Conservation (phyloP, 1,284 basidiomycete species). For the Takashimella koratensis region DNA sequence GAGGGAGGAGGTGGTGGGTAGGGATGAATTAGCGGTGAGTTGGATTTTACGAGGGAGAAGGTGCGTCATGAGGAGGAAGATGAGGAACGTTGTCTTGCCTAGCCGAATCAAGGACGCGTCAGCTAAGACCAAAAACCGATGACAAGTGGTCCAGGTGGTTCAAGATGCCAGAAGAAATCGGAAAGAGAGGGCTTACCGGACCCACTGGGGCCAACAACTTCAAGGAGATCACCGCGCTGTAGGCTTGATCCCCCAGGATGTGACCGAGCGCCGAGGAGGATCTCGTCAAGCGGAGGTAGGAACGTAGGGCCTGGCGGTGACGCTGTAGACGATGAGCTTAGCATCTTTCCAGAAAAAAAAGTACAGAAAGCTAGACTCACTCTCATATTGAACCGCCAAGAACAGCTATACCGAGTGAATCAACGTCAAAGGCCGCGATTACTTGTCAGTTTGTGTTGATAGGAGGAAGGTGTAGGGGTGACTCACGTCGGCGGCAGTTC, state of each 20-base stretch:
- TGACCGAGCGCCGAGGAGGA: slow-evolving; percentile 25
- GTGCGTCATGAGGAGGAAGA: slow-evolving; percentile 32
- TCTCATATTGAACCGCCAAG: slow-evolving; percentile 33
- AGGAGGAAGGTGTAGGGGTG: background rate
- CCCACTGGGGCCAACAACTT: slow-evolving; percentile 42
- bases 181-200: slow-evolving; percentile 32
- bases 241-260: slow-evolving; percentile 33
- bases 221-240: slow-evolving; percentile 45
- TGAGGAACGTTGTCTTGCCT: slow-evolving; percentile 32
- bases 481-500: slow-evolving; percentile 36
- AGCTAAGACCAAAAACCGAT: background rate
- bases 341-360: background rate
- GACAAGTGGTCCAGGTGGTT: background rate
- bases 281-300: slow-evolving; percentile 35
- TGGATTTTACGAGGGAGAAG: slow-evolving; percentile 24
- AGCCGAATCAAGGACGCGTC: background rate
- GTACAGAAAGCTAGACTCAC: slow-evolving; percentile 14
- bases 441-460: no score
- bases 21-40: background rate
- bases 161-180: slow-evolving; percentile 7
- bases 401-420: no score
- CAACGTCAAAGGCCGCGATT: no score
- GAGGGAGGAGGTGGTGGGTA: slow-evolving; percentile 7
- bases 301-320: slow-evolving; percentile 44
- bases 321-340: slow-evolving; percentile 17